Percentiles rank a stretch among this genome's conserved stretches.
These are phyloP conservation scores for Zopfia rhizophila DNA, from an alignment of 2,329 filamentous ascomycete species.

Conservation along the genomic window DNA sequence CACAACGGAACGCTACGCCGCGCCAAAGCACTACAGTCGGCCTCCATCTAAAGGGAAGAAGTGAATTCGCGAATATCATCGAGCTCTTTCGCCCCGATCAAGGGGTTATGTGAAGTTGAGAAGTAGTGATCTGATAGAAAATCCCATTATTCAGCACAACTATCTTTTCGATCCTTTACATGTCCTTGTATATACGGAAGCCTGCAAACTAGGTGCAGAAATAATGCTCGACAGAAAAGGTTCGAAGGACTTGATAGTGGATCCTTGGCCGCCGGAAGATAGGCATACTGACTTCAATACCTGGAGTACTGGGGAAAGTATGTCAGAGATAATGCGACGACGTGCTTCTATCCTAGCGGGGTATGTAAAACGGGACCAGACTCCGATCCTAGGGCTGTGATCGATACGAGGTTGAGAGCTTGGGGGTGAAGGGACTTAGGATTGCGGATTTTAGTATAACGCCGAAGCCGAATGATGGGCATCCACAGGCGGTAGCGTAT, in stretches of 20 bases:
- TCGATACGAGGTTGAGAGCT: conserved; percentile 47
- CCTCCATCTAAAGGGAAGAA: conserved; percentile 61
- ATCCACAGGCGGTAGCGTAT: conserved; percentile 18
- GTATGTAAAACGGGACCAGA: conserved; percentile 64
- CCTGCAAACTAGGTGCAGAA: conserved; percentile 66
- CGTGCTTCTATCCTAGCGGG: conserved; percentile 67
- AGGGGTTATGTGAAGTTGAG: conserved; percentile 64
- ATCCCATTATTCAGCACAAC: conserved; percentile 65
- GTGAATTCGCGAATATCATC: conserved; percentile 44
- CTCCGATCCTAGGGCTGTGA: conserved; percentile 45
- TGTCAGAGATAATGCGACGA: conserved; percentile 66
- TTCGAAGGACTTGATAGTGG: conserved; percentile 67
- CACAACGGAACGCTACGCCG: conserved; percentile 68
- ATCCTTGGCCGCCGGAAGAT: conserved; percentile 64
- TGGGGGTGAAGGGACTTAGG: conserved; percentile 16
- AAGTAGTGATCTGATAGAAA: conserved; percentile 58
- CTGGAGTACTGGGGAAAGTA: conserved; percentile 66
- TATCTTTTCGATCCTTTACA: conserved; percentile 67
- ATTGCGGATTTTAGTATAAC: conserved; percentile 22
- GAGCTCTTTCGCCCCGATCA: conserved; percentile 66
- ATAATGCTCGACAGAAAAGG: conserved; percentile 65
- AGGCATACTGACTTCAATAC: conserved; percentile 63
- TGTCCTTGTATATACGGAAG: conserved; percentile 66
- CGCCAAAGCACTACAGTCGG: conserved; percentile 64
- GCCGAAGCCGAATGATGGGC: conserved; percentile 11